A percentile compares a stretch with the other conserved stretches of the same genome.
phyloP scores from a whole-genome alignment of 1,139 yeast genomes.

The Blastobotrys buckinghamii region DNA sequence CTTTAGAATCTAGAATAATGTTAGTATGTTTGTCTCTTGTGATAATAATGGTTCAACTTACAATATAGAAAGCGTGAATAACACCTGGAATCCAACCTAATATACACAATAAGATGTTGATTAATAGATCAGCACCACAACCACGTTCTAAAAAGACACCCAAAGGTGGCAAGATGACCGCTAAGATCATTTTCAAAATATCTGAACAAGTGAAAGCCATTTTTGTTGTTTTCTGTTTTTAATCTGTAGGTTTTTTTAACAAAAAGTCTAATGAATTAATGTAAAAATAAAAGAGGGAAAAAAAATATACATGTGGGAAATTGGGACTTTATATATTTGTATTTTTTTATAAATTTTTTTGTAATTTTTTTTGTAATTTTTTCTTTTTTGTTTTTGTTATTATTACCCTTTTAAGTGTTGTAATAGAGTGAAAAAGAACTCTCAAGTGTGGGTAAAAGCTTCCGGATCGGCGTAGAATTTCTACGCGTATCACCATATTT shows the following conservation, averaged over 20 bases:
- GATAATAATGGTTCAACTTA: constrained; percentile 21
- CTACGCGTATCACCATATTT: too few relatives aligned
- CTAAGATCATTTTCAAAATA: constrained; percentile 28
- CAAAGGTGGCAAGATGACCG: constrained; percentile 64
- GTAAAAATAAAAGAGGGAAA: not conserved
- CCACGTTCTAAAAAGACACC: constrained; percentile 73
- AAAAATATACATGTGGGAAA: not conserved
- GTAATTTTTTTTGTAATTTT: not conserved
- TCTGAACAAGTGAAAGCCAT: constrained; percentile 34
- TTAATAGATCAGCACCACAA: constrained; percentile 48
- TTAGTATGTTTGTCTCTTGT: not conserved
- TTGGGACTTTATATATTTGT: not conserved
- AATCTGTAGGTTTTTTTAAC: too few relatives aligned
- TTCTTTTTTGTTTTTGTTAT: too few relatives aligned
- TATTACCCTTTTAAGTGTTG: too few relatives aligned
- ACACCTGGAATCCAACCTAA: constrained; percentile 61
- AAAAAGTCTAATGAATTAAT: too few relatives aligned
- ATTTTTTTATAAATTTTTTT: not conserved
- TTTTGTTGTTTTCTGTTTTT: not conserved
- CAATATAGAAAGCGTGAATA: constrained; percentile 57
- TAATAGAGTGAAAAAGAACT: too few relatives aligned
- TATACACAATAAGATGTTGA: constrained; percentile 55
- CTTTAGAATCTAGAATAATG: constrained; percentile 10
- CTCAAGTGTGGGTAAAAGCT: too few relatives aligned
- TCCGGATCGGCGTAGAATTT: too few relatives aligned